A percentile compares a stretch with the other conserved stretches of the same genome.
Evolutionary conservation across 202 grass and related monocot species (phyloP).

Genomic region (Setaria viridis): DNA sequence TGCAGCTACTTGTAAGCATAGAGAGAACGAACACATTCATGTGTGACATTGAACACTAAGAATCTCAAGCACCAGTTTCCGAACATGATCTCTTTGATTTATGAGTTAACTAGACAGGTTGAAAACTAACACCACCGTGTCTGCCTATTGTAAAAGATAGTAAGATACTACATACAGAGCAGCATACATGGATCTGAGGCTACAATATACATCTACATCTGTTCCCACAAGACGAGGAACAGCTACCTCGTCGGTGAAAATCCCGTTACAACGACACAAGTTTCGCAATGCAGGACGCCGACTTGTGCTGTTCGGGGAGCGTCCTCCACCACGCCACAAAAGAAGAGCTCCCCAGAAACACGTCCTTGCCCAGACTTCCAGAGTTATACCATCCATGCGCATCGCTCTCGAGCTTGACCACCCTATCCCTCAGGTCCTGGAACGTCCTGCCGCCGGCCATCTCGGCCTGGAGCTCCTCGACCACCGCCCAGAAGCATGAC

Average conservation of each 20-base stretch:
- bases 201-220: conserved; percentile 11
- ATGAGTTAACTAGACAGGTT: neutral
- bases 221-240: neutral
- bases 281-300: conserved; percentile 62
- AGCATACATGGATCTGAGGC: neutral
- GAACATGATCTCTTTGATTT: neutral
- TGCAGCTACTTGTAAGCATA: no score
- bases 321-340: conserved; percentile 89
- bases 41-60: neutral
- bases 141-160: neutral
- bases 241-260: neutral
- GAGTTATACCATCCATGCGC: conserved; percentile 66
- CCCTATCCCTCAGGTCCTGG: conserved; percentile 63
- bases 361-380: conserved; percentile 70
- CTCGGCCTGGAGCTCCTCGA: conserved; percentile 78
- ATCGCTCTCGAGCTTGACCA: conserved; percentile 70
- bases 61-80: no score
- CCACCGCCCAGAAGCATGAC: conserved; percentile 83
- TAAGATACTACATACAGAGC: neutral
- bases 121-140: neutral
- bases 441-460: conserved; percentile 57
- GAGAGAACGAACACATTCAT: no score
- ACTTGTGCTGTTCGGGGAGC: conserved; percentile 73
- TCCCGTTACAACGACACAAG: conserved; percentile 28
- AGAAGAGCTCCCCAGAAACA: conserved; percentile 71